phyloP scores from a whole-genome alignment of 768 basidiomycete genomes.

The Russula lepida region DNA sequence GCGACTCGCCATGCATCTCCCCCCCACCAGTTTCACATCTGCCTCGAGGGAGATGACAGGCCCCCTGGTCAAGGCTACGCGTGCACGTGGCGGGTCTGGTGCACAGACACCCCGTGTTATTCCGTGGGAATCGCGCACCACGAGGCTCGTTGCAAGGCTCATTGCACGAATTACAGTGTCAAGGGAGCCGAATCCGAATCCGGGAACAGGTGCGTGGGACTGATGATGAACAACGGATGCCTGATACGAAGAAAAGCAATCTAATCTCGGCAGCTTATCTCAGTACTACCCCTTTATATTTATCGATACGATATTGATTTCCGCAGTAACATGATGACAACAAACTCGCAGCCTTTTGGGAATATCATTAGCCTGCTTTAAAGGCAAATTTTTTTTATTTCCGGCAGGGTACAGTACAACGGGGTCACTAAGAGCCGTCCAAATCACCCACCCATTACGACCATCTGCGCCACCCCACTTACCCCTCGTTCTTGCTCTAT shows the following conservation, averaged over 20 bases:
- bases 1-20: not conserved
- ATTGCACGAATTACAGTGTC: not conserved
- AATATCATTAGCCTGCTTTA: not conserved
- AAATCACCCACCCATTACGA: not conserved
- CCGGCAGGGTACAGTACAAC: not conserved
- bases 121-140: not conserved
- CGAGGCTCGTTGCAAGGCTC: not conserved
- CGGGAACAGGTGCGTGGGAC: not conserved
- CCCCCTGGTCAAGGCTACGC: not conserved
- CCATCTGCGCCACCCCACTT: not conserved
- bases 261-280: slow-evolving; percentile 9
- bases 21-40: slow-evolving; percentile 1
- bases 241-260: slow-evolving; percentile 4
- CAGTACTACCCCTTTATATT: not conserved
- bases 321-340: not conserved
- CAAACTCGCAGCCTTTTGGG: not conserved
- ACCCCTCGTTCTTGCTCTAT: not conserved
- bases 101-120: not conserved
- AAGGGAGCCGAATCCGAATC: not conserved
- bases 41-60: not conserved
- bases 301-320: not conserved
- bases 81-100: not conserved
- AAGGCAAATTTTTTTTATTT: slow-evolving; percentile 1
- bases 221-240: not conserved
- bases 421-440: not conserved